Evolutionary conservation across 2,329 filamentous ascomycete genomes (phyloP).

Genomic region (Hymenoscyphus scutula): DNA sequence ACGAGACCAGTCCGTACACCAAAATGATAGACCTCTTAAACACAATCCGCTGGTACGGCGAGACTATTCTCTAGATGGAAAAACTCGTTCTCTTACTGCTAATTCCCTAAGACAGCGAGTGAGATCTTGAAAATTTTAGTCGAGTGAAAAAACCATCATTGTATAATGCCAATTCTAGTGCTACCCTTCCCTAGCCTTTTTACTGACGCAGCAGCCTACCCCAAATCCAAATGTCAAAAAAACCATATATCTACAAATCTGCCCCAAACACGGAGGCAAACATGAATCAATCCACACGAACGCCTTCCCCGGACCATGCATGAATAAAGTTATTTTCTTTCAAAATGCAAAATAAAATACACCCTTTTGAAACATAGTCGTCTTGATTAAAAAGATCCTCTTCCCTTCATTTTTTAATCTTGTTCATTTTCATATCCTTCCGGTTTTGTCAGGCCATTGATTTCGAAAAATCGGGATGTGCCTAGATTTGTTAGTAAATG

Average conservation of each 20-base stretch:
- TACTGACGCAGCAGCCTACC: neutral
- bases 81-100: no score
- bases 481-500: slow-evolving; percentile 48
- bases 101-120: no score
- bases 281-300: neutral
- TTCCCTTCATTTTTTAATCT: slow-evolving; percentile 46
- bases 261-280: neutral
- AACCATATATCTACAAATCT: slow-evolving; percentile 5
- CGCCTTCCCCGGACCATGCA: slow-evolving; percentile 4
- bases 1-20: no score
- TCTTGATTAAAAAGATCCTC: neutral
- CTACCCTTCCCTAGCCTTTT: slow-evolving; percentile 6
- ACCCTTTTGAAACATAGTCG: neutral
- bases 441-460: slow-evolving; percentile 79
- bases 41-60: no score
- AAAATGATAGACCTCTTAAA: no score
- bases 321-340: slow-evolving; percentile 4
- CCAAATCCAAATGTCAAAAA: neutral
- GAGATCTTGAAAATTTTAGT: no score
- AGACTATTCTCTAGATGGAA: no score
- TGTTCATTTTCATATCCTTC: slow-evolving; percentile 76
- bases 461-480: slow-evolving; percentile 81
- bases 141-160: neutral
- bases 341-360: slow-evolving; percentile 3
- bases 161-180: slow-evolving; percentile 10